These are phyloP conservation scores for Trichosporon ovoides DNA, from an alignment of 1,284 basidiomycete species.

Conservation along the genomic window DNA sequence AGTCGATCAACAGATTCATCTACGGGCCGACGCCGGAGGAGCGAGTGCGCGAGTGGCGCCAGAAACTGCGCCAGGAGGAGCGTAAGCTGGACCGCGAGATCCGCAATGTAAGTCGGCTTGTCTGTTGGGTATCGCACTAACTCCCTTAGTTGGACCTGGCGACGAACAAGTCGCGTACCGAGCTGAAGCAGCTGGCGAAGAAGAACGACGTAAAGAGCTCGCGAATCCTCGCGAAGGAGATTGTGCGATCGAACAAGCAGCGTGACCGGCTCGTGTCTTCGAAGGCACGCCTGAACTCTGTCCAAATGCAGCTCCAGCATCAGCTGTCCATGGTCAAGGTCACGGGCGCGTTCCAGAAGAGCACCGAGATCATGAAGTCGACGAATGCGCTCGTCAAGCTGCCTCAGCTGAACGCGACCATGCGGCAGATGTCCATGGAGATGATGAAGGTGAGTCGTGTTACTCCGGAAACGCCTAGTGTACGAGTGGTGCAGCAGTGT, in stretches of 20 bases:
- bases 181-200: conserved; percentile 82
- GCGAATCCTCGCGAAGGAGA: conserved; percentile 81
- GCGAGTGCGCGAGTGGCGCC: conserved; percentile 79
- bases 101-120: conserved; percentile 65
- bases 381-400: conserved; percentile 87
- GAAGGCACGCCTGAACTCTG: conserved; percentile 89
- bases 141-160: conserved; percentile 57
- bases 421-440: conserved; percentile 98
- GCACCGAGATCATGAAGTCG: conserved; percentile 97
- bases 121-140: neutral
- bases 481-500: no score
- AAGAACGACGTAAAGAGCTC: conserved; percentile 93
- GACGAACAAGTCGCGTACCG: conserved; percentile 70
- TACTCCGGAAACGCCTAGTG: neutral
- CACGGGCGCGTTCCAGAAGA: conserved; percentile 92
- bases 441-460: conserved; percentile 81
- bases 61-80: conserved; percentile 70
- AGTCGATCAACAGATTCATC: conserved; percentile 57
- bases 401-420: conserved; percentile 83
- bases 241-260: conserved; percentile 93
- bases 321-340: conserved; percentile 97
- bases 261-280: conserved; percentile 84
- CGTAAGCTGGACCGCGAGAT: conserved; percentile 84
- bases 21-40: conserved; percentile 95
- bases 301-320: conserved; percentile 82